Conservation (phyloP, 2,329 filamentous ascomycete genomes). For the Juglanconis juglandina region DNA sequence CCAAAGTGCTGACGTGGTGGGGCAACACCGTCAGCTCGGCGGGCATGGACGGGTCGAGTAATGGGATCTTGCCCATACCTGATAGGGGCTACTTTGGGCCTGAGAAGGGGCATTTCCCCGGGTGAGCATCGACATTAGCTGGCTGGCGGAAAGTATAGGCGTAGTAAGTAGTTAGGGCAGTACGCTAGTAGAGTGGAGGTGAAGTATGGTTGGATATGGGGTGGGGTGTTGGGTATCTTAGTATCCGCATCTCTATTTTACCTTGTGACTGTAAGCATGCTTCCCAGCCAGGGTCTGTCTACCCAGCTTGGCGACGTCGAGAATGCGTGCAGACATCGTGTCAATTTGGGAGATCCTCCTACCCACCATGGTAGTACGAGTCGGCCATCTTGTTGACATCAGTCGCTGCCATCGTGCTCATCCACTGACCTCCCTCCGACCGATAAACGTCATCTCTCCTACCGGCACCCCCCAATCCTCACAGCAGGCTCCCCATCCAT, state of each 20-base stretch:
- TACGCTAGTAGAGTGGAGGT: no score
- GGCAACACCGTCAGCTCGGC: conserved; percentile 36
- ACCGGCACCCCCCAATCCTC: neutral
- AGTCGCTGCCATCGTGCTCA: no score
- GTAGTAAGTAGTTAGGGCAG: neutral
- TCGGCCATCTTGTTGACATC: no score
- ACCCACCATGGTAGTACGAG: neutral
- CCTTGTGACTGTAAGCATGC: neutral
- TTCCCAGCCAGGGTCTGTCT: no score
- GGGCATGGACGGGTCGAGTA: conserved; percentile 22
- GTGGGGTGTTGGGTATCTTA: neutral
- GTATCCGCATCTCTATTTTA: neutral
- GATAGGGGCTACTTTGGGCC: conserved; percentile 24
- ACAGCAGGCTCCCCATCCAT: neutral
- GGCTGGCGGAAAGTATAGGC: neutral
- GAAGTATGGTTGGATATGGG: no score
- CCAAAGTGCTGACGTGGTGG: conserved; percentile 35
- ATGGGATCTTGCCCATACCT: conserved; percentile 20
- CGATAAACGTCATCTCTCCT: neutral
- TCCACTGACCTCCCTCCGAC: no score
- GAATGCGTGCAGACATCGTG: no score
- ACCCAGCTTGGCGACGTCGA: no score
- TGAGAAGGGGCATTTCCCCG: conserved; percentile 13
- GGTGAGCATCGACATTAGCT: no score
- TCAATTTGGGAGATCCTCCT: no score